Base-by-base conservation (phyloP, 352 stramenopile species). In the Thraustochytrium striatum region DNA sequence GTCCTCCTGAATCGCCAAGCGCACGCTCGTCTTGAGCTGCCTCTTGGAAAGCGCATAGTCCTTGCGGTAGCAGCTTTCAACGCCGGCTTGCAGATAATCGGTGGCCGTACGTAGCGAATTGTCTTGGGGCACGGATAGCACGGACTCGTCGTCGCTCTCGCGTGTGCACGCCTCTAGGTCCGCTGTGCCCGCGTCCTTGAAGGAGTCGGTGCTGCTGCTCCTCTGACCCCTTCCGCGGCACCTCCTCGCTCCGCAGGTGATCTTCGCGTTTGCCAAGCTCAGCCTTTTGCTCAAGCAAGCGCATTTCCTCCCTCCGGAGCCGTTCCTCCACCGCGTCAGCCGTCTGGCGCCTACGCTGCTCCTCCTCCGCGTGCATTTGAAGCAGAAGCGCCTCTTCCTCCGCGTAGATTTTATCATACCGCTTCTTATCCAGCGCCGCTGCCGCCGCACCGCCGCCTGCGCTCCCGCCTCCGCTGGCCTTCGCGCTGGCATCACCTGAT, bases 301-400 rank as follows among this genome's bases (percentile, higher is more conserved):
- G n/a, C n/a, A n/a, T n/a, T n/a, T n/a, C n/a, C n/a, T n/a, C n/a
- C n/a, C n/a, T n/a, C n/a, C n/a, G n/a, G n/a, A n/a, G n/a, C n/a
- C n/a, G n/a, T n/a, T n/a, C n/a, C n/a, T n/a, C n/a, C n/a, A n/a
- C n/a, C n/a, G n/a, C n/a, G n/a, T n/a, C n/a, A n/a, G n/a, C n/a
- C n/a, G n/a, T n/a, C n/a, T n/a, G n/a, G n/a, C n/a, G n/a, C n/a
- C n/a, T n/a, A n/a, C n/a, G n/a, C 19, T 47, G 33, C n/a, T 43
- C 44, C 33, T 69, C 58, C 58, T 43, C 32, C 8, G 16, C 25
- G 58, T 69, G 28, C 19, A 69, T 25, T 21, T 50, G 19, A 25
- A 69, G 38, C 19, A 69, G 33, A 16, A 47, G 58, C 25, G n/a
- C 28, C 58, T 69, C 32, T 50, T 69, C 58, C 58, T 50, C 33